Evolutionary conservation across 768 basidiomycete species (phyloP).

Genomic region (Pleurotus platypus): DNA sequence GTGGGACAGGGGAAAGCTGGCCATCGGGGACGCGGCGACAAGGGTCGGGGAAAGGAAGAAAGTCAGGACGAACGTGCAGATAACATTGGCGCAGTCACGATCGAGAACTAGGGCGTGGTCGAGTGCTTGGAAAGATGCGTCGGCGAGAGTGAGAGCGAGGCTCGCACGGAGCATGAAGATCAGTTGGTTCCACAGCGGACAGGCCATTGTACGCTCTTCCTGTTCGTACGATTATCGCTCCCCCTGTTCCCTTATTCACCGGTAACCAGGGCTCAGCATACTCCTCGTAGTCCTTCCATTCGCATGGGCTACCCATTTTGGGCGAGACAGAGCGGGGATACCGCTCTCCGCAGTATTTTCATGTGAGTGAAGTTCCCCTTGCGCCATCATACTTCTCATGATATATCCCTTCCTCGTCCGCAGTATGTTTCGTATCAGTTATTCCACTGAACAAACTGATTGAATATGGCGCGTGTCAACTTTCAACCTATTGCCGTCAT

Average conservation of each 20-base stretch:
- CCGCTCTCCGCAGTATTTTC: slow-evolving; percentile 35
- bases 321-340: slow-evolving; percentile 20
- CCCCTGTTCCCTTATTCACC: neutral
- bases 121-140: no score
- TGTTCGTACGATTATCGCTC: neutral
- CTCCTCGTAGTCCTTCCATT: slow-evolving; percentile 58
- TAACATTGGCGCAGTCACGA: no score
- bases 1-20: neutral
- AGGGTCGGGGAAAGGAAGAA: neutral
- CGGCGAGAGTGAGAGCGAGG: no score
- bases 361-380: slow-evolving; percentile 27
- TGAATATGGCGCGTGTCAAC: slow-evolving; percentile 59
- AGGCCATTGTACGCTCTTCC: neutral
- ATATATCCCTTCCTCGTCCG: no score
- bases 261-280: slow-evolving; percentile 50
- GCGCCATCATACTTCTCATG: no score
- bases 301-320: slow-evolving; percentile 58
- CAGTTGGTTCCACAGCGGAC: slow-evolving; percentile 3
- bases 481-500: slow-evolving; percentile 51
- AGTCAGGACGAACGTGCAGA: no score
- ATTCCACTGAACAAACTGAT: slow-evolving; percentile 64
- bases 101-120: no score
- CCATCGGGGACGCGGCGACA: neutral
- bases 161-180: neutral
- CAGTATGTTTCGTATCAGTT: slow-evolving; percentile 65